These are phyloP conservation scores for Chalciporus piperatus DNA, from an alignment of 768 basidiomycete species.

Conservation along the genomic window DNA sequence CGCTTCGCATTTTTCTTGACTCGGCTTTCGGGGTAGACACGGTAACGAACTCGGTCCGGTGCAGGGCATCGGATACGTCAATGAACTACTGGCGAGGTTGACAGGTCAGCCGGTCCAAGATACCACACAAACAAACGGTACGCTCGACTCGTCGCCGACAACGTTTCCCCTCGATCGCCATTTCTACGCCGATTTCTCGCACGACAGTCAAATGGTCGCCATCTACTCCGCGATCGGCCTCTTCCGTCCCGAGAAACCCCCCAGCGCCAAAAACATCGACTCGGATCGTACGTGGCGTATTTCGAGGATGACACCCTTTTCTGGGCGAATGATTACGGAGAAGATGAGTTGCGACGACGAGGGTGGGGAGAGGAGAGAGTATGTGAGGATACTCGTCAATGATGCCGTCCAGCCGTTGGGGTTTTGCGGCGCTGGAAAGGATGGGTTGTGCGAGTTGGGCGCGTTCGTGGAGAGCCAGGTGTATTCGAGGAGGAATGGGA, in stretches of 20 bases:
- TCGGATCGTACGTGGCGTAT: constrained; percentile 47
- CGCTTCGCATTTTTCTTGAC: neutral
- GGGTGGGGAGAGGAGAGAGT: constrained; percentile 34
- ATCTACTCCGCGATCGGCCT: constrained; percentile 66
- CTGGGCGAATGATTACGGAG: constrained; percentile 72
- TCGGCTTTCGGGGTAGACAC: constrained; percentile 42
- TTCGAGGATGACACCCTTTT: constrained; percentile 69
- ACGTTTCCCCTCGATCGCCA: constrained; percentile 71
- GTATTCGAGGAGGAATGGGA: constrained; percentile 65
- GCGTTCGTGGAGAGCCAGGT: constrained; percentile 69
- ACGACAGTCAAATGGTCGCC: constrained; percentile 82
- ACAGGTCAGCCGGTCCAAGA: constrained; percentile 61
- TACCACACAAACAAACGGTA: constrained; percentile 69
- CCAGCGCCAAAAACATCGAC: constrained; percentile 18
- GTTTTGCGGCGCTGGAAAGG: constrained; percentile 52
- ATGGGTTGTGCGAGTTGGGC: constrained; percentile 62
- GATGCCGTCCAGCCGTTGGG: constrained; percentile 62
- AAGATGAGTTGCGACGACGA: constrained; percentile 45
- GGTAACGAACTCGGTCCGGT: constrained; percentile 69
- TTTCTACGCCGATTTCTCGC: constrained; percentile 80
- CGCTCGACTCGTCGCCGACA: constrained; percentile 57
- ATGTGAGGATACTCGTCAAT: constrained; percentile 76
- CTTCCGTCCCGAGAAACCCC: constrained; percentile 35
- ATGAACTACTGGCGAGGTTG: constrained; percentile 84
- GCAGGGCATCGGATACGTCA: constrained; percentile 84